Conservation (phyloP, 208 protist genomes). For the Wallacemonas sp. region DNA sequence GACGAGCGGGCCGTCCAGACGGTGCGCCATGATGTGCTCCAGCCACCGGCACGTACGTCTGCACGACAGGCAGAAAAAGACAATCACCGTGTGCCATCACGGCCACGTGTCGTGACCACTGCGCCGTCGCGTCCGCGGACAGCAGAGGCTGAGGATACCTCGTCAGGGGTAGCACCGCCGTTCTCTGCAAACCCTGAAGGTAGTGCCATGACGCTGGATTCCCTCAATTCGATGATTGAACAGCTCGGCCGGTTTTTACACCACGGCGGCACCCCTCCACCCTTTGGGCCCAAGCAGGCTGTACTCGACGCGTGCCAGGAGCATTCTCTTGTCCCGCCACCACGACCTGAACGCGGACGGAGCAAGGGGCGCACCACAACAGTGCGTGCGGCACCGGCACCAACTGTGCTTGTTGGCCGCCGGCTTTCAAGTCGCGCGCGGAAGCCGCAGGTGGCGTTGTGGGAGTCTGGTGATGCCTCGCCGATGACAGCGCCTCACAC, state of each 20-base stretch:
- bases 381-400: not conserved
- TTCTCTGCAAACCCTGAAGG: not conserved
- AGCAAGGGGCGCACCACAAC: not conserved
- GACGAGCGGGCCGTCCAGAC: too few species aligned
- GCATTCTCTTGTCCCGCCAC: not conserved
- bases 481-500: not conserved
- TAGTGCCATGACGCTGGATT: not conserved
- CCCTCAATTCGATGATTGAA: conserved; percentile 5
- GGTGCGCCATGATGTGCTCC: too few species aligned
- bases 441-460: not conserved
- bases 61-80: too few species aligned
- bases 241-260: conserved; percentile 4
- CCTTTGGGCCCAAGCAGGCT: not conserved
- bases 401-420: not conserved
- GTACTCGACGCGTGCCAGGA: not conserved
- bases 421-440: not conserved
- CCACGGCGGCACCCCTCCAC: not conserved
- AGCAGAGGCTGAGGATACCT: too few species aligned
- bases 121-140: too few species aligned
- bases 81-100: too few species aligned
- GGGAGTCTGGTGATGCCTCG: too few species aligned
- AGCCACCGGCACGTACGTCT: too few species aligned
- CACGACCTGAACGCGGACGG: too few species aligned
- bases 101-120: too few species aligned
- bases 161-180: too few species aligned